These are phyloP conservation scores for Davidsoniella neocaledoniae DNA, from an alignment of 2,329 filamentous ascomycete species.

Conservation along the genomic window DNA sequence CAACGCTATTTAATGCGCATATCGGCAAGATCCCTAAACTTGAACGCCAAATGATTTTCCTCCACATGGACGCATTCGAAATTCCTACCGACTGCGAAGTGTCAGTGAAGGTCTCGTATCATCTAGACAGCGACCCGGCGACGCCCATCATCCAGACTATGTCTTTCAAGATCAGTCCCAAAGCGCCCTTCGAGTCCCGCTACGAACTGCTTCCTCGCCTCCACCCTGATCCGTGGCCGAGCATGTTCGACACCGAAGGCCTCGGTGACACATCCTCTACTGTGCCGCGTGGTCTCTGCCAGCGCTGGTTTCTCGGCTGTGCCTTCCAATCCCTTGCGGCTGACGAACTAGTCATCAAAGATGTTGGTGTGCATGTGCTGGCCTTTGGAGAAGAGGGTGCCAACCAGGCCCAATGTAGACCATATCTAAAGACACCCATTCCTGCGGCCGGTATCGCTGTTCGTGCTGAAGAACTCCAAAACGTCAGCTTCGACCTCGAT, in stretches of 20 bases:
- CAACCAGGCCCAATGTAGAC: conserved; percentile 43
- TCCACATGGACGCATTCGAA: conserved; percentile 34
- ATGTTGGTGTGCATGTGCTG: conserved; percentile 45
- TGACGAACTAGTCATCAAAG: conserved; percentile 48
- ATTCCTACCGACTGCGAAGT: conserved; percentile 45
- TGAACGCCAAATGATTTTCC: conserved; percentile 25
- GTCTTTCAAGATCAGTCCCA: conserved; percentile 52
- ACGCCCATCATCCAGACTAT: conserved; percentile 65
- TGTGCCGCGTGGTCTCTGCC: conserved; percentile 45
- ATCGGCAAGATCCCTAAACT: conserved; percentile 32
- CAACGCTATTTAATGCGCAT: conserved; percentile 24
- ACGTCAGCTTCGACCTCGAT: conserved; percentile 56
- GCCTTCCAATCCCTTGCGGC: conserved; percentile 61
- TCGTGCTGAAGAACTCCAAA: conserved; percentile 49
- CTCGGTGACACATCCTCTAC: conserved; percentile 19
- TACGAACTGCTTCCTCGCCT: conserved; percentile 73
- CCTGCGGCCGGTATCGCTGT: conserved; percentile 33
- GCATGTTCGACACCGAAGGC: conserved; percentile 53
- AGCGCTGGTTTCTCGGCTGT: conserved; percentile 66
- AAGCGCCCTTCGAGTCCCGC: conserved; percentile 77
- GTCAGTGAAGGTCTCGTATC: conserved; percentile 59
- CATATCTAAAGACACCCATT: conserved; percentile 23
- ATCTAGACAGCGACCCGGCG: conserved; percentile 59
- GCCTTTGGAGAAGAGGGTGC: conserved; percentile 26
- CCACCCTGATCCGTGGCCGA: conserved; percentile 69